These are phyloP conservation scores for Sarocladium brachiariae DNA, from an alignment of 2,329 filamentous ascomycete genomes.

Conservation along the genomic window DNA sequence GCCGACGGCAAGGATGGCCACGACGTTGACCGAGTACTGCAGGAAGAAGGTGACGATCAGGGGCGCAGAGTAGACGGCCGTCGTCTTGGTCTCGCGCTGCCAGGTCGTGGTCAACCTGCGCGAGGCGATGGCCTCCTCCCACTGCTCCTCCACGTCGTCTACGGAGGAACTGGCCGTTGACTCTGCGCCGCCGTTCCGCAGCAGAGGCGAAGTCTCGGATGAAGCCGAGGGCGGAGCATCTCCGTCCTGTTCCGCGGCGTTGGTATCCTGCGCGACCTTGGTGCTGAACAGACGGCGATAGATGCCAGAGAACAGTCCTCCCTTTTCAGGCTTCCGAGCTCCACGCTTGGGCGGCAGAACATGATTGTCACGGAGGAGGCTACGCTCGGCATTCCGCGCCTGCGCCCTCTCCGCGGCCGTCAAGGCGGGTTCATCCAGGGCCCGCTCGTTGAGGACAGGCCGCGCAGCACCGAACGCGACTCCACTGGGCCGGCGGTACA, in stretches of 20 bases:
- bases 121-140: constrained; percentile 76
- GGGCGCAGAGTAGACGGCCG: constrained; percentile 64
- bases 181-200: constrained; percentile 17
- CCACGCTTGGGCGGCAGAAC: constrained; percentile 55
- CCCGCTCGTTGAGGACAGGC: constrained; percentile 58
- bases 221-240: constrained; percentile 17
- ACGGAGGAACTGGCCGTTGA: neutral
- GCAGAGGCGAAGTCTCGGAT: constrained; percentile 34
- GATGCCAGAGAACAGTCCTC: constrained; percentile 28
- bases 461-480: constrained; percentile 67
- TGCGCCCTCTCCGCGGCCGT: constrained; percentile 50
- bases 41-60: constrained; percentile 66
- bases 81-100: constrained; percentile 80
- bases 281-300: constrained; percentile 50
- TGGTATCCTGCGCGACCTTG: constrained; percentile 32
- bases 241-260: constrained; percentile 35
- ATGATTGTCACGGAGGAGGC: constrained; percentile 58
- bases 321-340: constrained; percentile 19
- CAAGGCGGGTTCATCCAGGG: constrained; percentile 38
- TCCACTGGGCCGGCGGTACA: constrained; percentile 71
- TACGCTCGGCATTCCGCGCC: constrained; percentile 51
- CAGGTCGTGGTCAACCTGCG: constrained; percentile 85
- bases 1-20: constrained; percentile 72
- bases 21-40: constrained; percentile 79
- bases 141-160: constrained; percentile 56